A percentile compares a stretch with the other conserved stretches of the same genome.
phyloP scores from a whole-genome alignment of 1,139 yeast genomes.

The Debaryomyces psychrophilus region DNA sequence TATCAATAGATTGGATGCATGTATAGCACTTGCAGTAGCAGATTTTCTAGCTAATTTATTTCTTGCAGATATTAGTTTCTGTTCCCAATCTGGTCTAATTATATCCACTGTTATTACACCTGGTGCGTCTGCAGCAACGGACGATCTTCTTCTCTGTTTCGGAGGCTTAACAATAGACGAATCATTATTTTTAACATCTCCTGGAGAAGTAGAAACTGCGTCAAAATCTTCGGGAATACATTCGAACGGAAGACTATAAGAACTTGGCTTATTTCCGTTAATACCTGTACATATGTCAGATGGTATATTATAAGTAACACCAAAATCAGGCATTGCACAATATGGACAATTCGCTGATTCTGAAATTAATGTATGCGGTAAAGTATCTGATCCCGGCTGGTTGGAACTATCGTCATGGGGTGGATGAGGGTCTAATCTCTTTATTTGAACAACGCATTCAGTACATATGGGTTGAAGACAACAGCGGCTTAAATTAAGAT shows the following conservation, averaged over 20 bases:
- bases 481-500: constrained; percentile 82
- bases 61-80: constrained; percentile 69
- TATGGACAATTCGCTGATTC: constrained; percentile 93
- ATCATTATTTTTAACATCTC: not conserved
- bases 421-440: constrained; percentile 91
- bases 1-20: constrained; percentile 70
- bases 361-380: constrained; percentile 70
- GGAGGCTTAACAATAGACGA: not conserved
- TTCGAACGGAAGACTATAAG: constrained; percentile 23
- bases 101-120: constrained; percentile 76
- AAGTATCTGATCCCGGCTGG: constrained; percentile 25
- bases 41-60: constrained; percentile 80
- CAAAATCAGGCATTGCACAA: constrained; percentile 87
- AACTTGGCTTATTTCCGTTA: constrained; percentile 46
- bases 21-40: constrained; percentile 93
- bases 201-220: constrained; percentile 16
- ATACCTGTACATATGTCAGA: constrained; percentile 57
- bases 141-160: constrained; percentile 34
- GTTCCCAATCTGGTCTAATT: constrained; percentile 93
- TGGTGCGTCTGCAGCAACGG: constrained; percentile 63
- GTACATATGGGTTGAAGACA: constrained; percentile 93
- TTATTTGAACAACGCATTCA: constrained; percentile 96
- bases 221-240: constrained; percentile 19
- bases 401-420: constrained; percentile 66
- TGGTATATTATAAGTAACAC: constrained; percentile 76